Conservation (phyloP, 108 stramenopile genomes). For the Ochromonas danica region DNA sequence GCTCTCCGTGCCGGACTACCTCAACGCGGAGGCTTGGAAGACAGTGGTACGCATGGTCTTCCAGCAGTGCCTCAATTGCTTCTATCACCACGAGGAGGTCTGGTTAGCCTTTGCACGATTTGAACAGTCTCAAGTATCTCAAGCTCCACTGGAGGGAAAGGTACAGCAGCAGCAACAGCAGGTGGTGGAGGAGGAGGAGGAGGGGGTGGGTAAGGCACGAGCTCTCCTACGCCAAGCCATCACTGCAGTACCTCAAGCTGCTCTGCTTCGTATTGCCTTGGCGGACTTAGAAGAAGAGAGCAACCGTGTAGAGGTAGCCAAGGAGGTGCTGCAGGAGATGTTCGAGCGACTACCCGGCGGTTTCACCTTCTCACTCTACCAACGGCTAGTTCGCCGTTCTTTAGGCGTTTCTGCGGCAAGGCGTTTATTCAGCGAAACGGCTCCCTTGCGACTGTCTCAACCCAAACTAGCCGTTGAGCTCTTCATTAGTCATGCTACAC, state of each 20-base stretch:
- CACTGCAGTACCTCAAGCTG: not conserved
- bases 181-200: not conserved
- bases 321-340: not conserved
- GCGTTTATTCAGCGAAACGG: conserved; percentile 10
- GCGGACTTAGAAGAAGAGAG: conserved; percentile 19
- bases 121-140: no score
- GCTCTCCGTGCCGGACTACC: not conserved
- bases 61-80: conserved; percentile 18
- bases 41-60: not conserved
- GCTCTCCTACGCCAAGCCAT: not conserved
- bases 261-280: not conserved
- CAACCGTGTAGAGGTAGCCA: not conserved
- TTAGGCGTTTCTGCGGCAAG: not conserved
- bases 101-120: conserved; percentile 23
- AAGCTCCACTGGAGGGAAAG: not conserved
- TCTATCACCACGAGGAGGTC: not conserved
- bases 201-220: not conserved
- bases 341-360: not conserved
- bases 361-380: conserved; percentile 27
- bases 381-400: conserved; percentile 3
- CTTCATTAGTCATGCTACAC: not conserved
- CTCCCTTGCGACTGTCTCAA: not conserved
- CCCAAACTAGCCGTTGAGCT: not conserved
- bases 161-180: not conserved
- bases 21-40: not conserved